phyloP scores from a whole-genome alignment of 106 monocot genomes.

The Posidonia australis region DNA sequence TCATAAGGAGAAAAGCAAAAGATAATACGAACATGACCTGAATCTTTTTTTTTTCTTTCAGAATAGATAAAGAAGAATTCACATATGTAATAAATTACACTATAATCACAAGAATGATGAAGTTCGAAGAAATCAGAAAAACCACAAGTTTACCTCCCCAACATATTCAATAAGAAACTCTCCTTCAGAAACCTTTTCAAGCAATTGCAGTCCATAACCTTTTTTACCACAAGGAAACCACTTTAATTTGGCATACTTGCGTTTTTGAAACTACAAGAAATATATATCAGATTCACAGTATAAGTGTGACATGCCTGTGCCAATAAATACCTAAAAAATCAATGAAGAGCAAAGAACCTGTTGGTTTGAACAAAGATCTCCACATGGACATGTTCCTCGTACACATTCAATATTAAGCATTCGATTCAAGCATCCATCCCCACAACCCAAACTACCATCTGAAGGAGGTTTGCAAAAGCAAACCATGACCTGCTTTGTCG shows the following conservation, averaged over 20 bases:
- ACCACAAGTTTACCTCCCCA: slow-evolving; percentile 56
- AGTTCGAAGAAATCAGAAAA: background rate
- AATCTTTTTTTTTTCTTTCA: background rate
- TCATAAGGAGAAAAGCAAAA: no score
- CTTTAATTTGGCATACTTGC: slow-evolving; percentile 79
- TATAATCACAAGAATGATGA: background rate
- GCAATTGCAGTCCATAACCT: slow-evolving; percentile 68
- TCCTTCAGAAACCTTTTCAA: slow-evolving; percentile 51
- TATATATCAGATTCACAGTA: background rate
- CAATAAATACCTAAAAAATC: background rate
- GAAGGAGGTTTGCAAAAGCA: slow-evolving; percentile 67
- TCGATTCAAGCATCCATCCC: slow-evolving; percentile 81
- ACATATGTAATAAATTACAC: no score
- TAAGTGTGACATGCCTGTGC: background rate
- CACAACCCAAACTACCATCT: slow-evolving; percentile 78
- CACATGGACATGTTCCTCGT: slow-evolving; percentile 88
- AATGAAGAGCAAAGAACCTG: slow-evolving; percentile 34
- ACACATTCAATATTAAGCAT: slow-evolving; percentile 96
- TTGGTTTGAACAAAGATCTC: slow-evolving; percentile 83
- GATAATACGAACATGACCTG: no score
- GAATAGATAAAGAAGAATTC: no score
- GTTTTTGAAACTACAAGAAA: slow-evolving; percentile 70
- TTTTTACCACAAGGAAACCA: slow-evolving; percentile 76
- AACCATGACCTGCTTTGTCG: slow-evolving; percentile 63
- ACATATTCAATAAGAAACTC: slow-evolving; percentile 99